Percentiles rank a stretch among this genome's conserved stretches.
Conservation (phyloP, 2,329 filamentous ascomycete genomes). For the Sclerotinia nivalis region DNA sequence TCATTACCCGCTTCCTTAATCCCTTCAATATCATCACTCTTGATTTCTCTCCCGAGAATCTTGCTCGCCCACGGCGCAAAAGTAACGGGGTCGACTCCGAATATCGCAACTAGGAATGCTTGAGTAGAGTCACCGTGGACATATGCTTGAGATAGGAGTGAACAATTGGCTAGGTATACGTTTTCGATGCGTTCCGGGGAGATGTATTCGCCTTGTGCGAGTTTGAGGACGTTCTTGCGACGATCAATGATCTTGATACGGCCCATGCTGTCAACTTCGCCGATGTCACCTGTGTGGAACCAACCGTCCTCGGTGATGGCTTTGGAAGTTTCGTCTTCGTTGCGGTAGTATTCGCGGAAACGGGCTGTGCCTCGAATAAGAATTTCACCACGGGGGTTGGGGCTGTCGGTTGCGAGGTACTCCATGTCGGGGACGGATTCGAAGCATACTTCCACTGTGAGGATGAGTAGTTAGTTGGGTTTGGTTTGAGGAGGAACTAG, state of each 20-base stretch:
- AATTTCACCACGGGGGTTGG: constrained; percentile 86
- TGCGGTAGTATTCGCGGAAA: constrained; percentile 88
- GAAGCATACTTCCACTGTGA: constrained; percentile 71
- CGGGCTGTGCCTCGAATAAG: constrained; percentile 77
- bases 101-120: constrained; percentile 79
- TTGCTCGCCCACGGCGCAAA: constrained; percentile 82
- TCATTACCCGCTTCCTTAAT: constrained; percentile 68
- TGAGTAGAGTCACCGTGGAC: constrained; percentile 89
- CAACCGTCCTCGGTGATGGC: constrained; percentile 84
- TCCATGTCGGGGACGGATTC: constrained; percentile 92
- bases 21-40: constrained; percentile 63
- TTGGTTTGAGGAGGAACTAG: background rate
- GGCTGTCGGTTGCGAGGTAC: constrained; percentile 84
- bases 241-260: constrained; percentile 94
- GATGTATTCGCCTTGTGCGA: constrained; percentile 96
- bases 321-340: constrained; percentile 82
- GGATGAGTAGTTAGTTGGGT: background rate
- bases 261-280: constrained; percentile 77
- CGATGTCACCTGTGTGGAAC: constrained; percentile 97
- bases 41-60: constrained; percentile 68
- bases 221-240: constrained; percentile 98
- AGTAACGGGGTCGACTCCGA: constrained; percentile 80
- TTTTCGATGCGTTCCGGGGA: constrained; percentile 97
- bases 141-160: constrained; percentile 76
- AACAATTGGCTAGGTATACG: constrained; percentile 80